These are phyloP conservation scores for Musa balbisiana DNA, from an alignment of 202 grass and related monocot species.

Conservation along the genomic window DNA sequence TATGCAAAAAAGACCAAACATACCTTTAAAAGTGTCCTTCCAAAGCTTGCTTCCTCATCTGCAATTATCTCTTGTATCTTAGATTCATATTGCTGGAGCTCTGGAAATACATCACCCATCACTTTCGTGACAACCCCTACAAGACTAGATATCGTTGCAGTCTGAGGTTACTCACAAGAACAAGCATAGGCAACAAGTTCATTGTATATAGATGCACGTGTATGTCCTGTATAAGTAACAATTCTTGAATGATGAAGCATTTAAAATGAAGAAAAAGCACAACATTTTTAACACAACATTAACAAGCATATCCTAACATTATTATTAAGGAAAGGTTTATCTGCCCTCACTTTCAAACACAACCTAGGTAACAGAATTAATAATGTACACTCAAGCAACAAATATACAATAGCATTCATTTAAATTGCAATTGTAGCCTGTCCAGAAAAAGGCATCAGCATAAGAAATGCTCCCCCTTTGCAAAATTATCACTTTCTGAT, in stretches of 20 bases:
- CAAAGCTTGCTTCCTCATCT: slow-evolving; percentile 96
- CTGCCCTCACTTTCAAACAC: not conserved
- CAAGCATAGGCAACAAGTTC: not conserved
- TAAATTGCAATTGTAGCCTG: not conserved
- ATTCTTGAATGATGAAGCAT: not conserved
- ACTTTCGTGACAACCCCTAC: slow-evolving; percentile 65
- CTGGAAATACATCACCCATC: slow-evolving; percentile 86
- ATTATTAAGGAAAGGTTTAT: not conserved
- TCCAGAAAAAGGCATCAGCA: not conserved
- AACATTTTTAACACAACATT: not conserved
- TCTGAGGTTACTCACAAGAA: not conserved
- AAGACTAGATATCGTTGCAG: slow-evolving; percentile 46
- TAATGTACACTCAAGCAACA: not conserved
- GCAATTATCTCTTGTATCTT: slow-evolving; percentile 82
- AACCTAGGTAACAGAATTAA: not conserved
- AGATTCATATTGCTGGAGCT: slow-evolving; percentile 55
- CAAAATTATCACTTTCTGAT: not conserved
- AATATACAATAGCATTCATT: not conserved
- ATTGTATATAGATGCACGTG: not conserved
- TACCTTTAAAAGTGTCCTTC: slow-evolving; percentile 94
- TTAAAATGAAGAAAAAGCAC: not conserved
- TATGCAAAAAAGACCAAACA: slow-evolving; percentile 16
- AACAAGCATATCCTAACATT: no score
- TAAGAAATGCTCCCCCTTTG: not conserved
- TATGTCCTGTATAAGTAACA: not conserved